Base-by-base conservation (phyloP, 75 land plant genomes). In the Pinus albicaulis region DNA sequence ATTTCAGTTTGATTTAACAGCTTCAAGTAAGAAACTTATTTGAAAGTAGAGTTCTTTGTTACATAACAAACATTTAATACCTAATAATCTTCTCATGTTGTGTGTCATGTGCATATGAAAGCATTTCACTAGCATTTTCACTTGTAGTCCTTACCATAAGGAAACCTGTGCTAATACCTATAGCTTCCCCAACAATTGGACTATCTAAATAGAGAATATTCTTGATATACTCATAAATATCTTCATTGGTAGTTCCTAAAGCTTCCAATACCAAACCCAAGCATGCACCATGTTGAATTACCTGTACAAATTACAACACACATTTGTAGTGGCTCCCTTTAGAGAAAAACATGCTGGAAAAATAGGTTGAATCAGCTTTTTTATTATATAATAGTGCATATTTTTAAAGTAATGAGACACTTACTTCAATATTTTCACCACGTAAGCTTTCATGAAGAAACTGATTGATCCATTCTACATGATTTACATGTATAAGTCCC, bases 21-120 rank as follows among this genome's bases (percentile, higher is more conserved):
- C 36, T 31, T 64, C 20, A 31, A 2, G 3, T 28, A 38, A n/a
- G n/a, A 68, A 17, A 38, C 12, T 26, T n/a, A 31, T 6, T 7
- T 1, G 7, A 38, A 38, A 38, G 41, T 36, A 38, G 20, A 58
- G 3, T n/a, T 22, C 20, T 34, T 36, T 34, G 17, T 31, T 36
- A 25, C 62, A 58, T 28, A 14, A 74, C 16, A 25, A 55, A 77
- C 11, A 56, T 17, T 13, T 38, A 11, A 36, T 68, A 80, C 81
- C 83, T 85, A 16, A 84, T 86, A 72, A 86, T 86, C 82, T 86
- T 86, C 83, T 86, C 88, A 59, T 86, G 88, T 60, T 83, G 82
- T 28, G 88, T 86, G 63, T 83, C 88, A 65, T 86, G 88, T 31
- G 88, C 88, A 77, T 86, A 86, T 16, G 82, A 56, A 76, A 86